Base-by-base conservation (phyloP, 2,329 filamentous ascomycete species). In the Colletotrichum aenigma region DNA sequence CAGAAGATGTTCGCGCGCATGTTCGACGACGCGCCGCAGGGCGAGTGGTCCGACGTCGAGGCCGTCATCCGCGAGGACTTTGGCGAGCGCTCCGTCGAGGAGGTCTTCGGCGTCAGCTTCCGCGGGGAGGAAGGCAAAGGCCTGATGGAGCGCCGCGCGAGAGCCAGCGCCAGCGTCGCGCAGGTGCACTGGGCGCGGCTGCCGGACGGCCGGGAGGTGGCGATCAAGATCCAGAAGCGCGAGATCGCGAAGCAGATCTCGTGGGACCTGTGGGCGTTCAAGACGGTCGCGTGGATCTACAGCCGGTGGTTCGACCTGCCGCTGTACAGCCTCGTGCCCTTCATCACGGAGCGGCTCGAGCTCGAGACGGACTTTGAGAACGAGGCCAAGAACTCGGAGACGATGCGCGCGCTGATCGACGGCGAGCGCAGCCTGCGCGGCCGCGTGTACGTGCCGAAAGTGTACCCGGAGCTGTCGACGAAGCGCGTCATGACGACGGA, bases 21-120 rank as follows among this genome's bases (percentile, higher is more conserved):
- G 95, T 99, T 98, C 83, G 97, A 98, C 83, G 96, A 98, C 87
- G 97, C 97, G 77, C 96, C 96, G 48, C 96, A 98, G 88, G 97
- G 98, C 82, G 89, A 90, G 56, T 98, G 96, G 96, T 90, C 88
- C 78, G 95, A 96, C 66, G 93, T 98, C 3, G 94, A 98, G 86
- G 91, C 89, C 81, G 96, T 98, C 15, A 94, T 99, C 55, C 88
- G 91, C 26, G 93, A 97, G 83, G 97, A 98, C 80, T 98, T 98
- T 88, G 94, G 91, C n/a, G 91, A 93, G 5, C 93, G 92, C 83
- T 93, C 92, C 28, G 93, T 94, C 0, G 95, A 98, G 86, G 96
- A 98, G 79, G 95, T 98, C 0, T 98, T 98, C 84, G 96, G 95
- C 0, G 93, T 98, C 24, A 95, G 94, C 80, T 98, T 98, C 82